Evolutionary conservation across 2,329 filamentous ascomycete genomes (phyloP), one percentile per base, ranked within the genome.

Genomic region (Colletotrichum viniferum): DNA sequence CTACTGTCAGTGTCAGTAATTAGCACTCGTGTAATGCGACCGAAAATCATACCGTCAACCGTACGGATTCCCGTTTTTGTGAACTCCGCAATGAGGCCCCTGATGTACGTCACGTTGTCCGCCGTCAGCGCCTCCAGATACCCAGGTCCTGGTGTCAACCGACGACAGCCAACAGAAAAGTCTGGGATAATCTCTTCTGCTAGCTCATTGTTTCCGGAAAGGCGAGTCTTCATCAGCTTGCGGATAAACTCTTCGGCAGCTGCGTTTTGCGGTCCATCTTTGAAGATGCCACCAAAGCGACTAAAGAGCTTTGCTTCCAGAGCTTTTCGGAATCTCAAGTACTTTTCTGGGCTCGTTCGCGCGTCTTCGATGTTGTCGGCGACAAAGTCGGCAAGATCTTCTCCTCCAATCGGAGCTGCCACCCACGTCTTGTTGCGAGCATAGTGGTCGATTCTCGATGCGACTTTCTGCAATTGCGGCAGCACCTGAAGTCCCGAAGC

Each of bases 1-100:
- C 38, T 48, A 1, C 0, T 7, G 1, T 0, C 3, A 7, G 38
- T 48, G 2, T 48, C 5, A 48, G 5, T 48, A 48, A 43, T 1
- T n/a, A n/a, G 1, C 2, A 43, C 18, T n/a, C 3, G 4, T 18
- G 9, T 2, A 43, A 3, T 43, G 16, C 0, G 18, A 12, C 38
- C 0, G 38, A n/a, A 43, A 43, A 2, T 3, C 38, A n/a, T 43
- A 48, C 38, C 38, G 38, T 48, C 38, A n/a, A 48, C 18, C 2
- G 38, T 48, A 4, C 38, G 38, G 38, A 48, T 48, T 0, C 38
- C 38, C 3, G 38, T n/a, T 48, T 48, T 3, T 48, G 38, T 48
- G 10, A 48, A n/a, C 0, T 48, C 18, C 0, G 38, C 18, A 48
- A 48, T 48, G 0, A 7, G 38, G 38, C 7, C 38, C 38, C 18